A percentile compares a stretch with the other conserved stretches of the same genome.
phyloP scores from a whole-genome alignment of 1,284 basidiomycete genomes.

The Boletus albobrunnescens region DNA sequence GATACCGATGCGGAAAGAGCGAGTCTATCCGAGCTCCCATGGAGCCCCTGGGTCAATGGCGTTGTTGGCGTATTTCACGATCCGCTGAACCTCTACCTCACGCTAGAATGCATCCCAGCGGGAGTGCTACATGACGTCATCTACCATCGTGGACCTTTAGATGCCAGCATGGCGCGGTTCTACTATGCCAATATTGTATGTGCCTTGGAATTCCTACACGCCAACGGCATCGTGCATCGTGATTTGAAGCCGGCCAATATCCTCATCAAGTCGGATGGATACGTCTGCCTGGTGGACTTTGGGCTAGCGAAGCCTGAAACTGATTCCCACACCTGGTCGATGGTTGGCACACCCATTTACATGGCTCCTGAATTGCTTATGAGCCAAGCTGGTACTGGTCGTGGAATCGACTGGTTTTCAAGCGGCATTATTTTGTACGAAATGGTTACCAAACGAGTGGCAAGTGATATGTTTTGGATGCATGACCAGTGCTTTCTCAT shows the following conservation, averaged over 20 bases:
- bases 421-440: conserved; percentile 74
- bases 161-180: conserved; percentile 38
- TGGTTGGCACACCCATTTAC: conserved; percentile 66
- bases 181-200: conserved; percentile 61
- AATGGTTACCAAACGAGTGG: conserved; percentile 61
- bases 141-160: conserved; percentile 31
- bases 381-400: conserved; percentile 42
- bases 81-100: conserved; percentile 42
- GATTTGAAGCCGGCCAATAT: conserved; percentile 86
- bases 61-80: conserved; percentile 45
- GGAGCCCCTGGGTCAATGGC: conserved; percentile 50
- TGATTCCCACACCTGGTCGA: conserved; percentile 12
- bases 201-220: conserved; percentile 70
- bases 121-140: conserved; percentile 41
- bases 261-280: conserved; percentile 58
- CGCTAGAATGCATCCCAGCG: conserved; percentile 46
- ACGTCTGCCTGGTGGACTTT: conserved; percentile 72
- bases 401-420: conserved; percentile 75
- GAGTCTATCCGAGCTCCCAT: conserved; percentile 39
- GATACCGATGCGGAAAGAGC: conserved; percentile 40
- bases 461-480: conserved; percentile 25
- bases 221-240: conserved; percentile 73
- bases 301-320: conserved; percentile 52
- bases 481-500: too few species aligned
- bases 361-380: conserved; percentile 66